A percentile compares a stretch with the other conserved stretches of the same genome.
These are phyloP conservation scores for Aschersonia sp. DNA, from an alignment of 2,329 filamentous ascomycete genomes.

Conservation along the genomic window DNA sequence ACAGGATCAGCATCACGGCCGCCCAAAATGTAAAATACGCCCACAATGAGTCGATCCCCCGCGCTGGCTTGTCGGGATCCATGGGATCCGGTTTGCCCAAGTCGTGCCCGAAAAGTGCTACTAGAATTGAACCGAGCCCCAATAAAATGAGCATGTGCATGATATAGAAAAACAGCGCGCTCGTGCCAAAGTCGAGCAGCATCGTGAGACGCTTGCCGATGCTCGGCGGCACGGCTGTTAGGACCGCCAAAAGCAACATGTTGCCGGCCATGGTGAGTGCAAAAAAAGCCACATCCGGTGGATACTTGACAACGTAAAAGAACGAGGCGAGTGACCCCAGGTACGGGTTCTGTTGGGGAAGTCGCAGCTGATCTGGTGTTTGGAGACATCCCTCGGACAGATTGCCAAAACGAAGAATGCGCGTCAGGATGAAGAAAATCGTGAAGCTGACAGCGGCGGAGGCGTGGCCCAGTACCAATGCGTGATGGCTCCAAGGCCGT, in stretches of 20 bases:
- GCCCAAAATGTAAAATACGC: slow-evolving; percentile 22
- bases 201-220: slow-evolving; percentile 16
- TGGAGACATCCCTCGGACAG: slow-evolving; percentile 27
- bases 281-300: slow-evolving; percentile 31
- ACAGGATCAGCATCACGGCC: slow-evolving; percentile 20
- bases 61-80: slow-evolving; percentile 8
- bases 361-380: slow-evolving; percentile 19
- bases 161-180: slow-evolving; percentile 30
- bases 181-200: slow-evolving; percentile 28
- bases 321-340: slow-evolving; percentile 25
- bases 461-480: slow-evolving; percentile 14
- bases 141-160: slow-evolving; percentile 21
- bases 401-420: slow-evolving; percentile 26
- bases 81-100: slow-evolving; percentile 12
- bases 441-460: slow-evolving; percentile 15
- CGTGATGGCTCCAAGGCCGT: slow-evolving; percentile 13
- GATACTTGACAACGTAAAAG: slow-evolving; percentile 32
- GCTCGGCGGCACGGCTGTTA: slow-evolving; percentile 17
- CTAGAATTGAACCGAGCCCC: slow-evolving; percentile 9
- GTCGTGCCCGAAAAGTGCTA: slow-evolving; percentile 19
- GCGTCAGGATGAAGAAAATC: slow-evolving; percentile 24
- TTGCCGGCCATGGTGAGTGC: slow-evolving; percentile 23
- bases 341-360: slow-evolving; percentile 22
- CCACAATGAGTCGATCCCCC: slow-evolving; percentile 22
- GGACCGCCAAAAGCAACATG: slow-evolving; percentile 22